Percentiles rank a stretch among this genome's conserved stretches.
Conservation (phyloP, 163 green algal genomes). For the Volvox carteri region DNA sequence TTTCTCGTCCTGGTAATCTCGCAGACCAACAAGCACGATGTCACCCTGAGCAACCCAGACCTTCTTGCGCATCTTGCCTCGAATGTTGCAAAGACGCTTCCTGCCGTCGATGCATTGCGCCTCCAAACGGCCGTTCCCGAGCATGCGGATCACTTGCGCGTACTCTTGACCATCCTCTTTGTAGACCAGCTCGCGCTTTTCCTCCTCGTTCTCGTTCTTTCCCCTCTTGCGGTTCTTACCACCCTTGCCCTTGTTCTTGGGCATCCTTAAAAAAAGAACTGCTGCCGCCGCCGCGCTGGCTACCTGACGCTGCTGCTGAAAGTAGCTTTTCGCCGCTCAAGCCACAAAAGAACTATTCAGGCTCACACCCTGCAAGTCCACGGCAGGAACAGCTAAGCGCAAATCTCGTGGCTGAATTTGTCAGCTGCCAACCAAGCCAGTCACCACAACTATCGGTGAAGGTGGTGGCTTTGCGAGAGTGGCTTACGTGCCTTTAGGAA, state of each 20-base stretch:
- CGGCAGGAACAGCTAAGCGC: not conserved
- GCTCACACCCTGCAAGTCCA: not conserved
- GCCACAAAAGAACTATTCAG: not conserved
- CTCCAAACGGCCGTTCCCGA: constrained; percentile 98
- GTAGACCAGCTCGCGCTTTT: constrained; percentile 99
- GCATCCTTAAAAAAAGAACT: constrained; percentile 73
- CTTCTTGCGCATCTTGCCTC: constrained; percentile 99
- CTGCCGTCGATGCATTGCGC: constrained; percentile 98
- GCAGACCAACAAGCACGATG: constrained; percentile 96
- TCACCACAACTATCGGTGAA: not conserved
- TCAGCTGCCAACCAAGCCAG: not conserved
- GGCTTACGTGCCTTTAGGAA: not conserved
- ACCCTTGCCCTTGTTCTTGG: constrained; percentile 95
- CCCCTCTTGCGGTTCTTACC: constrained; percentile 79
- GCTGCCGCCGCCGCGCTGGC: constrained; percentile 32
- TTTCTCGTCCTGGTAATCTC: constrained; percentile 94
- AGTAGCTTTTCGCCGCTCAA: not conserved
- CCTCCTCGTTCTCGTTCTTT: constrained; percentile 99
- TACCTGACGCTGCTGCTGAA: not conserved
- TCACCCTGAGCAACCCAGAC: constrained; percentile 94
- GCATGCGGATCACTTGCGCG: constrained; percentile 97
- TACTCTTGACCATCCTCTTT: constrained; percentile 98
- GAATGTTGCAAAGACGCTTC: constrained; percentile 99
- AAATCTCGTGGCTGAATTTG: not conserved
- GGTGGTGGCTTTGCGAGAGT: too few relatives aligned